Conservation (phyloP, 352 stramenopile species). For the Globisporangium mamillatum region DNA sequence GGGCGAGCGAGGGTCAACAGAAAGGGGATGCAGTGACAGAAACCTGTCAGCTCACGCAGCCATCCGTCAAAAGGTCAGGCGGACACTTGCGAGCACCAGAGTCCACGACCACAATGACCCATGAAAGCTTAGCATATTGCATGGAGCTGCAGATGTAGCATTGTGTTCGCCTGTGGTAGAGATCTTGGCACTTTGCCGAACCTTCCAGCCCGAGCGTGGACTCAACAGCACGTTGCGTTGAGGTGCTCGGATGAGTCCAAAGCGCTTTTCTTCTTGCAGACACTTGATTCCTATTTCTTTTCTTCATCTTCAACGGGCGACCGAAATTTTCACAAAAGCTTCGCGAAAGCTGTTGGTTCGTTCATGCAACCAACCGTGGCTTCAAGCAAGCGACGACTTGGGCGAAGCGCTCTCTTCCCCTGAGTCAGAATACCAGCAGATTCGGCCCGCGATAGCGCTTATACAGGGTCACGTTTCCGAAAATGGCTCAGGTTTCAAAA, state of each 20-base stretch:
- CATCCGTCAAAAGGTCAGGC: background rate
- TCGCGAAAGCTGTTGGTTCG: background rate
- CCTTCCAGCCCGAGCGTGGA: background rate
- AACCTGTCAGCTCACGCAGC: background rate
- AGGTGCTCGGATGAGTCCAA: background rate
- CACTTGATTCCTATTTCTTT: conserved; percentile 4
- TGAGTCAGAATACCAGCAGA: background rate
- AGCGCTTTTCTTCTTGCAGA: background rate
- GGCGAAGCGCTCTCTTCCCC: background rate
- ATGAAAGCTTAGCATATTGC: too few species aligned
- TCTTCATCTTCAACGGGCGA: conserved; percentile 6
- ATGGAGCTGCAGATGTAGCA: too few species aligned
- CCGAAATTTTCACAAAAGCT: background rate
- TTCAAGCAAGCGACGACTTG: background rate
- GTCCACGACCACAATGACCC: background rate
- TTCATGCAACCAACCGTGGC: background rate
- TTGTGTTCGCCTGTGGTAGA: too few species aligned
- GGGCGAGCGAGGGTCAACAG: background rate
- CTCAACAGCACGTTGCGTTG: background rate
- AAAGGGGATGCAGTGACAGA: conserved; percentile 1
- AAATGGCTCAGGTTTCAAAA: background rate
- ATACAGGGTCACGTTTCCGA: background rate
- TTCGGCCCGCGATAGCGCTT: background rate
- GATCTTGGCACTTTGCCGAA: background rate
- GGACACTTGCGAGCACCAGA: background rate